Percentiles rank a stretch among this genome's conserved stretches.
phyloP scores from a whole-genome alignment of 257 asterid species.

The Anisodus acutangulus region DNA sequence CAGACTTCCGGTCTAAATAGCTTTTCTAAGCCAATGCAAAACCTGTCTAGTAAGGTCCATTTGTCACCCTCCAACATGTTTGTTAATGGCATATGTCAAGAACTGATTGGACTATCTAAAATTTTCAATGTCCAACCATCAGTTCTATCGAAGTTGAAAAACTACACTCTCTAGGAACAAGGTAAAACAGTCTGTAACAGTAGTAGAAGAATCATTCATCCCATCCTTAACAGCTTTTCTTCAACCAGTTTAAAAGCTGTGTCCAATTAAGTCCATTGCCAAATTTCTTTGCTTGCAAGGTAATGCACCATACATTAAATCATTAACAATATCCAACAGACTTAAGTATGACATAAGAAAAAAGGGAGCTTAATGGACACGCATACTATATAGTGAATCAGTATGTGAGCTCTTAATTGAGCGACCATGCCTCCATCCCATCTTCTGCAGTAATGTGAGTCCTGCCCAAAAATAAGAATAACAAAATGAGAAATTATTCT shows the following conservation, averaged over 20 bases:
- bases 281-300: not conserved
- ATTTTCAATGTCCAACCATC: not conserved
- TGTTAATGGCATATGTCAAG: not conserved
- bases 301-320: conserved; percentile 15
- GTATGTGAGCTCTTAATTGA: conserved; percentile 69
- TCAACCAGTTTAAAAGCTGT: not conserved
- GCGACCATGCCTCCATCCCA: conserved; percentile 98
- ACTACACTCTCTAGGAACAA: not conserved
- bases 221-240: not conserved
- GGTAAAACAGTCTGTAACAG: not conserved
- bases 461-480: conserved; percentile 51
- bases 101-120: not conserved
- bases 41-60: not conserved
- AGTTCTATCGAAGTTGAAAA: not conserved
- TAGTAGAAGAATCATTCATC: not conserved
- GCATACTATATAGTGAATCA: conserved; percentile 66
- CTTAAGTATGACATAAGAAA: conserved; percentile 2
- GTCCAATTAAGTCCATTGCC: not conserved
- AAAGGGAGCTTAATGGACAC: not conserved
- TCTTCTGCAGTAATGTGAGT: conserved; percentile 79
- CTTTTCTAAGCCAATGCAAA: not conserved
- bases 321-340: not conserved
- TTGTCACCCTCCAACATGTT: not conserved
- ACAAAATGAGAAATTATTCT: conserved; percentile 13
- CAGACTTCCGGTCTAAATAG: conserved; percentile 9